Conservation (phyloP, 1,284 basidiomycete species). For the Cryptococcus sp. region DNA sequence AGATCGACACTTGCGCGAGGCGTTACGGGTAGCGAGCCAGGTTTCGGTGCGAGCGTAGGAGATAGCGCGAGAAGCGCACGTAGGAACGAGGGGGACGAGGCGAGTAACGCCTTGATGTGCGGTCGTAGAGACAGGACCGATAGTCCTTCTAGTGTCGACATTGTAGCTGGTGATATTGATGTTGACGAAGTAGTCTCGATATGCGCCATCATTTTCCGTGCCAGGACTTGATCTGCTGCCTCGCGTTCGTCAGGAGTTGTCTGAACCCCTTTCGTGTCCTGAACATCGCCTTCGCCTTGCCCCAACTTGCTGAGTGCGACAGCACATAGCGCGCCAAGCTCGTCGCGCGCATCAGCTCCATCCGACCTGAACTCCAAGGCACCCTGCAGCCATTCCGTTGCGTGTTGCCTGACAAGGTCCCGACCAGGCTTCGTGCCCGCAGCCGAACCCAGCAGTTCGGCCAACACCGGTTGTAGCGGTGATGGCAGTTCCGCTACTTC, state of each 20-base stretch:
- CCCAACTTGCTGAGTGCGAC: conserved; percentile 77
- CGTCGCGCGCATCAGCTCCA: conserved; percentile 31
- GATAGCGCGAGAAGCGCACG: conserved; percentile 61
- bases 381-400: conserved; percentile 32
- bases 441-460: conserved; percentile 71
- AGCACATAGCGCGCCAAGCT: conserved; percentile 65
- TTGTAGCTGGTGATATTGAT: conserved; percentile 4
- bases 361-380: conserved; percentile 49
- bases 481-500: conserved; percentile 47
- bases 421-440: conserved; percentile 71
- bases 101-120: conserved; percentile 66
- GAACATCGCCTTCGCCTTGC: conserved; percentile 55
- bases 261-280: background rate
- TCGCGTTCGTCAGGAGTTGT: conserved; percentile 6
- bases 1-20: conserved; percentile 45
- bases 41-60: conserved; percentile 30
- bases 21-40: conserved; percentile 60
- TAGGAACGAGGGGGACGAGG: conserved; percentile 62
- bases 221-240: conserved; percentile 50
- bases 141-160: conserved; percentile 63
- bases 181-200: conserved; percentile 48
- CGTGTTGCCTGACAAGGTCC: conserved; percentile 60
- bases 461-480: conserved; percentile 57
- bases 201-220: conserved; percentile 63
- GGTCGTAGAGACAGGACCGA: conserved; percentile 75